Conservation (phyloP, 805 yeast genomes). For the Myxozyma monticola region DNA sequence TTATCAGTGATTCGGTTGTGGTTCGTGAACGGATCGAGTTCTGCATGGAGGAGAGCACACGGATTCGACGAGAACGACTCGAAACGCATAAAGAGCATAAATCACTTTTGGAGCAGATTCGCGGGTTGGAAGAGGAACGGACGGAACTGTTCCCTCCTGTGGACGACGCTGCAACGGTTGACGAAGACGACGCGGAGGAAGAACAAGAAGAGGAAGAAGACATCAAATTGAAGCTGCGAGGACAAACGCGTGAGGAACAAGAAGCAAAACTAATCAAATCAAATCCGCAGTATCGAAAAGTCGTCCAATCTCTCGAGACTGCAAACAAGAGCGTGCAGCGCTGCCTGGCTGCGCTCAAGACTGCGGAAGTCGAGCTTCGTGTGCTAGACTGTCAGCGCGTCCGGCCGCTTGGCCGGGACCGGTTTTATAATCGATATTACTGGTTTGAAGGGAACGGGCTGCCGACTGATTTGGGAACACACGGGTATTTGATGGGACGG, state of each 20-base stretch:
- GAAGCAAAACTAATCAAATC: constrained; percentile 27
- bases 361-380: constrained; percentile 57
- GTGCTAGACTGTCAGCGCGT: constrained; percentile 69
- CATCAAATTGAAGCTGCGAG: background rate
- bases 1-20: constrained; percentile 57
- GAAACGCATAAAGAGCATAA: constrained; percentile 66
- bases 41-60: constrained; percentile 63
- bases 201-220: background rate
- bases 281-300: constrained; percentile 46
- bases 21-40: constrained; percentile 67
- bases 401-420: constrained; percentile 74
- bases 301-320: constrained; percentile 35
- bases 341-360: constrained; percentile 50
- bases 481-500: constrained; percentile 74
- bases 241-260: constrained; percentile 29
- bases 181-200: constrained; percentile 26
- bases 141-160: constrained; percentile 9
- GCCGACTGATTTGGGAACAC: constrained; percentile 39
- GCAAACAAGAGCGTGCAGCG: constrained; percentile 44
- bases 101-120: constrained; percentile 52
- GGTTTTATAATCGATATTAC: constrained; percentile 86
- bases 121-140: constrained; percentile 43
- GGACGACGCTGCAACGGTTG: constrained; percentile 18
- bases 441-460: constrained; percentile 91
- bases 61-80: constrained; percentile 62